Evolutionary conservation across 78 protist species (phyloP).

Genomic region (Reticulomyxa filosa): DNA sequence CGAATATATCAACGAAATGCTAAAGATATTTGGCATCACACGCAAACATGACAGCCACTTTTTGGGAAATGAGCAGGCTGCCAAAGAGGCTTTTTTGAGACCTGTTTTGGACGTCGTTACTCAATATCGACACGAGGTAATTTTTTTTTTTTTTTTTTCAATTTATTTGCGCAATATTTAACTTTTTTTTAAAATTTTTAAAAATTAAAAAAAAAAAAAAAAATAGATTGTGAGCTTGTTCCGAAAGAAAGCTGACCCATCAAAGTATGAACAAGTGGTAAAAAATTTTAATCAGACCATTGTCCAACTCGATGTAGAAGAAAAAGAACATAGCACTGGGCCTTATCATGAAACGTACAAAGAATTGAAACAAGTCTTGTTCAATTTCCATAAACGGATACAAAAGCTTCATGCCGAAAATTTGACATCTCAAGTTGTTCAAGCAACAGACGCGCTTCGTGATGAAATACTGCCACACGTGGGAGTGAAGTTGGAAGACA

Average conservation of each 20-base stretch:
- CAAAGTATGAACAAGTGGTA: too few species aligned
- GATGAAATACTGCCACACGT: slow-evolving; percentile 39
- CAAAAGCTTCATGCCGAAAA: slow-evolving; percentile 6
- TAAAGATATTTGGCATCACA: slow-evolving; percentile 35
- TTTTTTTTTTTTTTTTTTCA: too few species aligned
- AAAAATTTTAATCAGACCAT: too few species aligned
- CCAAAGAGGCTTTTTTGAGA: neutral
- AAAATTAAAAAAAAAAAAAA: too few species aligned
- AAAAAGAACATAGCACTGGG: too few species aligned
- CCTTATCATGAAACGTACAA: too few species aligned
- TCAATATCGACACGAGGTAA: neutral
- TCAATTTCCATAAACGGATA: slow-evolving; percentile 32
- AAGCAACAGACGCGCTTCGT: slow-evolving; percentile 27
- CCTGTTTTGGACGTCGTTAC: neutral
- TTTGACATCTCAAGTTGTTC: neutral
- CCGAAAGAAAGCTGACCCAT: too few species aligned
- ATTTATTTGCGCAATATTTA: too few species aligned
- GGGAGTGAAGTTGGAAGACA: slow-evolving; percentile 52
- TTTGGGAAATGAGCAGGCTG: slow-evolving; percentile 5
- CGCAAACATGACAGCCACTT: slow-evolving; percentile 10
- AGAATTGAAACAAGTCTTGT: too few species aligned
- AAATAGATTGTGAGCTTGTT: too few species aligned
- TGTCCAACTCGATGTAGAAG: too few species aligned
- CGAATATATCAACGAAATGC: slow-evolving; percentile 13
- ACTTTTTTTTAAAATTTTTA: too few species aligned